Base-by-base conservation (phyloP, 106 monocot species). In the Dactylorhiza incarnata region DNA sequence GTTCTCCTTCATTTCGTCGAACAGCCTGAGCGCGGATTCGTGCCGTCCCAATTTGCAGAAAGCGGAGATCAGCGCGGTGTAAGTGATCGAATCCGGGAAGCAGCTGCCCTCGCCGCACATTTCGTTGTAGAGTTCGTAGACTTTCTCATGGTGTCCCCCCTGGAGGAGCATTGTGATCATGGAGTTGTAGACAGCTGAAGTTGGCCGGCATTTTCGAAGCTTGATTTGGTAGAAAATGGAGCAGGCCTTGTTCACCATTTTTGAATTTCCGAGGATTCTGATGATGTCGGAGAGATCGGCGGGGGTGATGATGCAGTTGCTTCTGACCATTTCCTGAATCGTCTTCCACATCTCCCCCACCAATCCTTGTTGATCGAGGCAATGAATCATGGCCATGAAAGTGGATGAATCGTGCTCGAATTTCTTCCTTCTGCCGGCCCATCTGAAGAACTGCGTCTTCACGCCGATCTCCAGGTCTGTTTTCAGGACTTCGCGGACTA, bases 1-100 rank as follows among this genome's bases (percentile, higher is more conserved):
- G 55, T 93, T 93, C 84, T 87, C 96, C 56, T 89, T 93, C 96
- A 97, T 93, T 79, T 97, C 96, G 58, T 97, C 91, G 67, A 97
- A 89, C 67, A 97, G 48, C 75, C 93, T 83, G 16, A 81, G 14
- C 0, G 93, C 96, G 0, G 89, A 89, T 73, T 90, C 91, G 59
- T 71, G 75, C 11, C 86, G 84, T 26, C 81, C 82, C 66, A 97
- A 76, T 77, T 88, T 97, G 71, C 85, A 77, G 79, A 93, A 94
- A 49, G 87, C 73, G 3, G 83, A 48, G 53, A 97, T 85, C 14
- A 97, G 89, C 0, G 89, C 85, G 74, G 74, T 89, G 44, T 97
- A 97, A n/a, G 96, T 97, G 4, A 84, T 79, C 7, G 88, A 91
- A 48, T 97, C 93, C 0, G 96, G 96, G 17, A 83, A 79, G 76